Conservation (phyloP, 805 yeast species). For the Candida pini region DNA sequence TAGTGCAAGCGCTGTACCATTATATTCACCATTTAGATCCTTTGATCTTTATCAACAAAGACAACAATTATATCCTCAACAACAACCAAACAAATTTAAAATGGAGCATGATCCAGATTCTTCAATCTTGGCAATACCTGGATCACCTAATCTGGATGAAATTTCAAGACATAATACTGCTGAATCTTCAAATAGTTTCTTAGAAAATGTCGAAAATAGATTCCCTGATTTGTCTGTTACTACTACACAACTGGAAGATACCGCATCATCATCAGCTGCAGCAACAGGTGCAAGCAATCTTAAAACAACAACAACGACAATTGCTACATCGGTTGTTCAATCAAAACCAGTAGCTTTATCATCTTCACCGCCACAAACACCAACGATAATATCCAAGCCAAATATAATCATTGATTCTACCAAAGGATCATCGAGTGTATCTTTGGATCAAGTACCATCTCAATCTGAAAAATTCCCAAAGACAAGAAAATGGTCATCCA, state of each 20-base stretch:
- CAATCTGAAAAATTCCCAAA: neutral
- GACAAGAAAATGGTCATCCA: conserved; percentile 15
- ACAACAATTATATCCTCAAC: conserved; percentile 30
- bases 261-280: too few species aligned
- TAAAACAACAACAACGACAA: too few species aligned
- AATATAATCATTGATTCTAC: conserved; percentile 9
- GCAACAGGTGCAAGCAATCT: too few species aligned
- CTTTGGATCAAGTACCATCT: neutral
- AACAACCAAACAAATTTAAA: conserved; percentile 14
- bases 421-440: neutral
- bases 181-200: conserved; percentile 5
- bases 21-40: conserved; percentile 29
- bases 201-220: conserved; percentile 44
- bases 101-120: conserved; percentile 15
- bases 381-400: conserved; percentile 3
- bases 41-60: conserved; percentile 32
- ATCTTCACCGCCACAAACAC: neutral
- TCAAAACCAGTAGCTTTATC: conserved; percentile 1
- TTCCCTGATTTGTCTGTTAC: conserved; percentile 35
- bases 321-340: conserved; percentile 3
- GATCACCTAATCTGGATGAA: conserved; percentile 15
- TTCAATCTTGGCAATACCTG: conserved; percentile 12
- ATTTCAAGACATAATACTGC: conserved; percentile 3
- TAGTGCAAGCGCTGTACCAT: conserved; percentile 24
- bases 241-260: too few species aligned